Evolutionary conservation across 257 asterid species (phyloP), one percentile per base, ranked within the genome.

Genomic region (Thymus mandschuricus): DNA sequence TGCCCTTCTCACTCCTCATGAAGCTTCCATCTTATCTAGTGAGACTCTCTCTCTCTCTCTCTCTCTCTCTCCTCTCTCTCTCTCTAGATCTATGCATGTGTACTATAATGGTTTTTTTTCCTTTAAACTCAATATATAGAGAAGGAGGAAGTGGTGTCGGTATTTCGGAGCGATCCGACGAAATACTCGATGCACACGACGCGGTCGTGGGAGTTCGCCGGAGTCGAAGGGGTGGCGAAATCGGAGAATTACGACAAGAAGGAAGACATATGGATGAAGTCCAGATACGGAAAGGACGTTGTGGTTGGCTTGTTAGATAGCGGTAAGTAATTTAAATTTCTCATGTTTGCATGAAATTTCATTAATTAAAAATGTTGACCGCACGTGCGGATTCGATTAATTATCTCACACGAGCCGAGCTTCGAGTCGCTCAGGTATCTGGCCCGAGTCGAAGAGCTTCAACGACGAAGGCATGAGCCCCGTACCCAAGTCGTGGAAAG

Each of bases 381-480:
- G 28, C 52, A 60, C 31, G 51, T 60, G 68, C 51, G 21, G 21
- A 21, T 21, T 21, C 21, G 21, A 21, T 21, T 21, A 21, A 21
- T 21, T 21, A 21, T 21, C 21, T 21, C 21, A 21, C 21, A 21
- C 21, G 21, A 21, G 21, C 21, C 21, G 50, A 33, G 28, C 54
- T 35, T 62, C 67, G 27, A 27, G 45, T 8, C 51, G 31, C 44
- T 73, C 80, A 93, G 98, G 98, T 40, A 77, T 89, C 62, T 93
- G 98, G 98, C 97, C 98, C 11, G 98, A 93, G 79, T 93, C 96
- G 0, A 64, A 82, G 76, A 90, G 97, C 83, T 91, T 91, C 60
- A 68, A 69, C 0, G 98, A 91, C 29, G 75, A 72, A 78, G 95
- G 86, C 44, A 69, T 91, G 88, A 96, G 85, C 5, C 82, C 89